These are phyloP conservation scores for Klebsormidium nitens DNA, from an alignment of 139 green algal genomes.

Conservation along the genomic window DNA sequence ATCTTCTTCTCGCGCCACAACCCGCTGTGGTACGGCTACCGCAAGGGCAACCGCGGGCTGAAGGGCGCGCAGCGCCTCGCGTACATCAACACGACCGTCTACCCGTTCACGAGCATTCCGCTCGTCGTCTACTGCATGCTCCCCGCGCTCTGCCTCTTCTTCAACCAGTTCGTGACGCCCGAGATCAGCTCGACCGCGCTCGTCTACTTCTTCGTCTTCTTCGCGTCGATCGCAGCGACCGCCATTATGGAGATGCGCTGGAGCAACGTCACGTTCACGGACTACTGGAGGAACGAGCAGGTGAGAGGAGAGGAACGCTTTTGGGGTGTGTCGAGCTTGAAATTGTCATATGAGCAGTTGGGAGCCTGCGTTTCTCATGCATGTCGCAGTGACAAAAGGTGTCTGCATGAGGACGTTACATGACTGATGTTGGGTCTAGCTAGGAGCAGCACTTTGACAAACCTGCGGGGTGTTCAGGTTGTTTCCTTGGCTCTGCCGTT, in stretches of 20 bases:
- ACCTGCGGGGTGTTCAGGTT: too few species aligned
- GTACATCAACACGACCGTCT: conserved; percentile 29
- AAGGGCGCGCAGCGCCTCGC: conserved; percentile 26
- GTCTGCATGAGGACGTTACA: too few species aligned
- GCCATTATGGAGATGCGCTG: not conserved
- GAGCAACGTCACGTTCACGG: not conserved
- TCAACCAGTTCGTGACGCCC: conserved; percentile 31
- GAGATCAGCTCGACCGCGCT: not conserved
- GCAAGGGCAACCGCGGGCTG: conserved; percentile 2
- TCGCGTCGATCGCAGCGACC: not conserved
- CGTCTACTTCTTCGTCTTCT: not conserved
- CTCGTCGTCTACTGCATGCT: conserved; percentile 28
- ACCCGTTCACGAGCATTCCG: conserved; percentile 31
- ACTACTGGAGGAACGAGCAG: conserved; percentile 9
- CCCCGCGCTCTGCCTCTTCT: conserved; percentile 24
- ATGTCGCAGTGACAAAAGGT: too few species aligned
- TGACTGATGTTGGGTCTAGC: too few species aligned
- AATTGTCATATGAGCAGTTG: too few species aligned
- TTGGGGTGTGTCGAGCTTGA: too few species aligned
- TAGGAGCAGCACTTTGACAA: too few species aligned
- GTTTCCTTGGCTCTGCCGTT: too few species aligned
- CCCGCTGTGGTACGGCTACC: conserved; percentile 24
- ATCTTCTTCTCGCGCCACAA: conserved; percentile 34
- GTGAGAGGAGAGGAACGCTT: too few species aligned
- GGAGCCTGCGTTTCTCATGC: too few species aligned